phyloP scores from a whole-genome alignment of 1,284 basidiomycete genomes.

The Grifola frondosa region DNA sequence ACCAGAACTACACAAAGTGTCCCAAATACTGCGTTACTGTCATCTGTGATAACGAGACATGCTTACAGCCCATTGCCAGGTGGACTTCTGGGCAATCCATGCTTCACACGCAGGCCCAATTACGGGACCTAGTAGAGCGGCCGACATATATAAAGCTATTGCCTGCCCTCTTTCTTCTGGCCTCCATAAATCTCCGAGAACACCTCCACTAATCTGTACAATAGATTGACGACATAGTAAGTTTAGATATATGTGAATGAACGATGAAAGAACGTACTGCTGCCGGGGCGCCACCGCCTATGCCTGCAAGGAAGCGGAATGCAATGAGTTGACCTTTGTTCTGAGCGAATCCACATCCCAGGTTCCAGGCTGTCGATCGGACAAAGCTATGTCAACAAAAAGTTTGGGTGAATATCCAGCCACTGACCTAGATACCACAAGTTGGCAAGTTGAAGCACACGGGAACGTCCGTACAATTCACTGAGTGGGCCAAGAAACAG shows the following conservation, averaged over 20 bases:
- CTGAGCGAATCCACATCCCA: constrained; percentile 64
- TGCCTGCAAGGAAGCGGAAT: constrained; percentile 64
- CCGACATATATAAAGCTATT: constrained; percentile 48
- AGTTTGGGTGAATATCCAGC: neutral
- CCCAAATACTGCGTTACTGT: neutral
- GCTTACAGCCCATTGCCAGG: constrained; percentile 40
- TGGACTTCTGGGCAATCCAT: constrained; percentile 40
- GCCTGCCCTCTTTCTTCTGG: constrained; percentile 47
- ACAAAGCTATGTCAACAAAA: neutral
- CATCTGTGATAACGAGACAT: neutral
- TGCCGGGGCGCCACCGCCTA: constrained; percentile 65
- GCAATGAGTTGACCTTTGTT: constrained; percentile 56
- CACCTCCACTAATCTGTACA: constrained; percentile 43
- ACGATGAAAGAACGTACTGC: constrained; percentile 39
- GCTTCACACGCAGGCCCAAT: constrained; percentile 42
- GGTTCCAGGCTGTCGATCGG: constrained; percentile 56
- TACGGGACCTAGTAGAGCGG: constrained; percentile 43
- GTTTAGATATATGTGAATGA: too few relatives aligned
- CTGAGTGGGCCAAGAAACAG: constrained; percentile 55
- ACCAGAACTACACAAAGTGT: constrained; percentile 45
- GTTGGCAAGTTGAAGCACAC: constrained; percentile 51
- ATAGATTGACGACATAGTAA: neutral
- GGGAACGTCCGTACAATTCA: constrained; percentile 46
- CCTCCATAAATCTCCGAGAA: constrained; percentile 49
- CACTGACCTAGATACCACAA: constrained; percentile 57